Evolutionary conservation across 129 eudicot genomes (phyloP).

Genomic region (Ambrosia artemisiifolia): DNA sequence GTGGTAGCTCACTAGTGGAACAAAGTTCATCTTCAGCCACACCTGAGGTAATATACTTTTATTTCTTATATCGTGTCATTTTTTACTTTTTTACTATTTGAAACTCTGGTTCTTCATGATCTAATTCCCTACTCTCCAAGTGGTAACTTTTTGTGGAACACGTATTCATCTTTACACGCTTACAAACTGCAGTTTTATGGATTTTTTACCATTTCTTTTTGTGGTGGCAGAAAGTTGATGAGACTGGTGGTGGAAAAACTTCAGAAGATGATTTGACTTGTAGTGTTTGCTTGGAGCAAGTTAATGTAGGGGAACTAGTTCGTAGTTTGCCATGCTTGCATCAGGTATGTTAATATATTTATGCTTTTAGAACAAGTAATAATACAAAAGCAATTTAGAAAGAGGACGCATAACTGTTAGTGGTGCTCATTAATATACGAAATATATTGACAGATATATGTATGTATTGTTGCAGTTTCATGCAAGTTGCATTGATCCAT

Average conservation of each 20-base stretch:
- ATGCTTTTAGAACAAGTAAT: neutral
- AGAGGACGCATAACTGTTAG: neutral
- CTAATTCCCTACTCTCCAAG: neutral
- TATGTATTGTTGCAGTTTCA: slow-evolving; percentile 56
- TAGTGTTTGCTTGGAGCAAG: slow-evolving; percentile 96
- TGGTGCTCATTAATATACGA: neutral
- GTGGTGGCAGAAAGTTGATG: slow-evolving; percentile 64
- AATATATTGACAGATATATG: neutral
- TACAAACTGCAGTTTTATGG: neutral
- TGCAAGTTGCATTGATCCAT: slow-evolving; percentile 83
- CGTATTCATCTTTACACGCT: neutral
- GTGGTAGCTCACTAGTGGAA: slow-evolving; percentile 46
- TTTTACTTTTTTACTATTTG: neutral
- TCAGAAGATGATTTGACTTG: slow-evolving; percentile 85
- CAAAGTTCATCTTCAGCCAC: slow-evolving; percentile 56
- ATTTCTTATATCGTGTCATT: neutral
- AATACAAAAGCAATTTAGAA: neutral
- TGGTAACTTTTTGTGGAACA: neutral
- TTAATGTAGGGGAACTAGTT: slow-evolving; percentile 66
- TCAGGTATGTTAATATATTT: slow-evolving; percentile 46
- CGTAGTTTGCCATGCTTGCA: slow-evolving; percentile 96
- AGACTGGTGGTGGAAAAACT: slow-evolving; percentile 39
- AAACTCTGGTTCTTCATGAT: neutral
- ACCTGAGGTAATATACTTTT: slow-evolving; percentile 45
- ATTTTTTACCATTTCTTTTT: neutral